Percentiles rank a stretch among this genome's conserved stretches.
Evolutionary conservation across 2,329 filamentous ascomycete genomes (phyloP).

Genomic region (Phyllosticta citrichinensis): DNA sequence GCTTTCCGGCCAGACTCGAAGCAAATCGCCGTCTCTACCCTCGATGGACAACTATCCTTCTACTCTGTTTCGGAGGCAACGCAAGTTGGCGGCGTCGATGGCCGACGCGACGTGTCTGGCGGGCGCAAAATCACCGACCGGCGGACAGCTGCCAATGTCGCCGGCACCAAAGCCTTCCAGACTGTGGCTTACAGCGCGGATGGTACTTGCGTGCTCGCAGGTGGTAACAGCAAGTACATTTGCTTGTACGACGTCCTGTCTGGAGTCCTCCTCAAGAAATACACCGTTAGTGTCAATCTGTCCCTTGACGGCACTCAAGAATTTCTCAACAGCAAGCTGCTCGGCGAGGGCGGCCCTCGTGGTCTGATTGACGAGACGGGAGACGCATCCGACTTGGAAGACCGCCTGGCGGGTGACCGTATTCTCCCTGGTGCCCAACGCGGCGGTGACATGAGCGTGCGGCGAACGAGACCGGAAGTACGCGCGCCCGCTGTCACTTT

Average conservation of each 20-base stretch:
- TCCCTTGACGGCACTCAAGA: slow-evolving; percentile 93
- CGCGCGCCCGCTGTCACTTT: slow-evolving; percentile 78
- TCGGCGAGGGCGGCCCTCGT: slow-evolving; percentile 81
- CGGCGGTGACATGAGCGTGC: slow-evolving; percentile 73
- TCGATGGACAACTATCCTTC: slow-evolving; percentile 91
- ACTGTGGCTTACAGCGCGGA: slow-evolving; percentile 87
- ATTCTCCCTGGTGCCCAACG: slow-evolving; percentile 77
- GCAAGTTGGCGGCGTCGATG: slow-evolving; percentile 79
- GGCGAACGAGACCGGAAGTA: slow-evolving; percentile 70
- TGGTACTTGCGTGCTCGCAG: slow-evolving; percentile 80
- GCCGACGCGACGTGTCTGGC: slow-evolving; percentile 82
- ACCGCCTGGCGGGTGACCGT: slow-evolving; percentile 56
- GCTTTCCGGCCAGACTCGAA: slow-evolving; percentile 82
- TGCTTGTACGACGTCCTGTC: slow-evolving; percentile 93
- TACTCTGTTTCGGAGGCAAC: slow-evolving; percentile 85
- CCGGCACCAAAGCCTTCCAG: slow-evolving; percentile 83
- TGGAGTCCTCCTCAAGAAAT: slow-evolving; percentile 87
- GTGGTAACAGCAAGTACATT: slow-evolving; percentile 96
- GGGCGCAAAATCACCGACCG: slow-evolving; percentile 83
- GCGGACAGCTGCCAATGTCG: slow-evolving; percentile 79
- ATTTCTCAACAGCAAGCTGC: slow-evolving; percentile 82
- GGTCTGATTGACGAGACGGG: slow-evolving; percentile 81
- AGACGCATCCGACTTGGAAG: slow-evolving; percentile 81
- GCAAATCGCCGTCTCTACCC: slow-evolving; percentile 81
- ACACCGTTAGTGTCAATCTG: slow-evolving; percentile 90